phyloP scores from a whole-genome alignment of 2,329 filamentous ascomycete genomes.

The Talaromyces piceae region DNA sequence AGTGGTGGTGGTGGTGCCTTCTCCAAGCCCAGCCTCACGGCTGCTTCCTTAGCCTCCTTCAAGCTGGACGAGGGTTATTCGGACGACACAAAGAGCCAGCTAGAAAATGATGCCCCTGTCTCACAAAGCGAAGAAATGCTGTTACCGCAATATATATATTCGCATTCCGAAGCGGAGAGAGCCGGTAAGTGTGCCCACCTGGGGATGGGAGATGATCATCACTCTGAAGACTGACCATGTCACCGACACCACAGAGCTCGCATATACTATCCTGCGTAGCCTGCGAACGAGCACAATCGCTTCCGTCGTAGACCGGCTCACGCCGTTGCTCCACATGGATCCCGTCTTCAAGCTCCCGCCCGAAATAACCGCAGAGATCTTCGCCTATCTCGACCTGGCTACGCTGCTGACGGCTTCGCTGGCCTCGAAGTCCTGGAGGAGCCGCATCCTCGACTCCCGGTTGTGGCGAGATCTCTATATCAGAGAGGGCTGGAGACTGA shows the following conservation, averaged over 20 bases:
- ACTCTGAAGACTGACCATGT: background rate
- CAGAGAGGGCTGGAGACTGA: constrained; percentile 75
- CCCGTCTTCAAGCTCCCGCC: constrained; percentile 78
- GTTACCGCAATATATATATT: constrained; percentile 50
- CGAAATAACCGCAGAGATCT: constrained; percentile 83
- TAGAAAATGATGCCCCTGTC: constrained; percentile 33
- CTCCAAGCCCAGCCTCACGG: constrained; percentile 16
- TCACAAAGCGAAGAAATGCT: constrained; percentile 30
- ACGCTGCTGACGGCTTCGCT: constrained; percentile 73
- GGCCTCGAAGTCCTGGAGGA: constrained; percentile 75
- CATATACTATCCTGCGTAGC: constrained; percentile 67
- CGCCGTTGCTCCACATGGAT: constrained; percentile 83
- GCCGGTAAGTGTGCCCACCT: constrained; percentile 39
- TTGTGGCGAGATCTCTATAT: constrained; percentile 81
- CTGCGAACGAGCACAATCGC: constrained; percentile 74
- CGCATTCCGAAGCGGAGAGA: constrained; percentile 47
- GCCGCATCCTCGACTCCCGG: constrained; percentile 70
- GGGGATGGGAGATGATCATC: background rate
- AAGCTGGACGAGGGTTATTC: constrained; percentile 82
- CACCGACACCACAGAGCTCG: constrained; percentile 54
- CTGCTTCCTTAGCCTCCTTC: constrained; percentile 35
- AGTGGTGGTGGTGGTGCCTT: constrained; percentile 21
- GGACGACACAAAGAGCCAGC: constrained; percentile 56
- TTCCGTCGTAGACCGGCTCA: constrained; percentile 70
- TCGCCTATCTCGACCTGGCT: constrained; percentile 73